Percentiles rank a stretch among this genome's conserved stretches.
Conservation (phyloP, 768 basidiomycete species). For the Russula sp. region DNA sequence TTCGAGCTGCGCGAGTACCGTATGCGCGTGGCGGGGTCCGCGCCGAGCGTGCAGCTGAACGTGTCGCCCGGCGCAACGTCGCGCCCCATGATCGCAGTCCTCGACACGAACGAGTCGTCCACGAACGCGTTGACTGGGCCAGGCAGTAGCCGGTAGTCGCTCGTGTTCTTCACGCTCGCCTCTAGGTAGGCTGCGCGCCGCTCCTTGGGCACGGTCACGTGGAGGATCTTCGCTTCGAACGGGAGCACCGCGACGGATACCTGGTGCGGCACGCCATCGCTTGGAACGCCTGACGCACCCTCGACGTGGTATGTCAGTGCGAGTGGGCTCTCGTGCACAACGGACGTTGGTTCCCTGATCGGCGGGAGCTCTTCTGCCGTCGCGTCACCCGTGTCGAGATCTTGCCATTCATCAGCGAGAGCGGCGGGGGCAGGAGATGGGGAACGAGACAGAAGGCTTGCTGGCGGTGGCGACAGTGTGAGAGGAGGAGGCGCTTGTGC, state of each 20-base stretch:
- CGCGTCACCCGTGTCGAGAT: background rate
- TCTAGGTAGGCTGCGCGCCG: conserved; percentile 45
- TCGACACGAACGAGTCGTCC: conserved; percentile 52
- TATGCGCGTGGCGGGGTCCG: conserved; percentile 30
- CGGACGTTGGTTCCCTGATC: conserved; percentile 35
- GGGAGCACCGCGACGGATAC: conserved; percentile 46
- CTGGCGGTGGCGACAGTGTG: no score
- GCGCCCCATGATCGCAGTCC: conserved; percentile 39
- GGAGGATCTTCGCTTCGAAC: conserved; percentile 41
- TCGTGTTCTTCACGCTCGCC: conserved; percentile 46
- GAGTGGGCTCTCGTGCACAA: conserved; percentile 47
- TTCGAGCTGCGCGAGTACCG: conserved; percentile 38
- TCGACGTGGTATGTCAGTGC: conserved; percentile 47
- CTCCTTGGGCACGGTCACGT: conserved; percentile 46
- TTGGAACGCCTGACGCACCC: conserved; percentile 47
- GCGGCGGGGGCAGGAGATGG: no score
- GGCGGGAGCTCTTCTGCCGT: background rate
- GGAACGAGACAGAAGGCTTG: no score
- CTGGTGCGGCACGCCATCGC: conserved; percentile 49
- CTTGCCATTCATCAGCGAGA: background rate
- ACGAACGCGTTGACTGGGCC: conserved; percentile 51
- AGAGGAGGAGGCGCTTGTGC: no score
- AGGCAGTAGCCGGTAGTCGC: conserved; percentile 49
- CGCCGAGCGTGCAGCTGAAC: conserved; percentile 51
- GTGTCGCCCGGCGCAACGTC: conserved; percentile 45